phyloP scores from a whole-genome alignment of 208 protist species.

The Leishmania arabica region DNA sequence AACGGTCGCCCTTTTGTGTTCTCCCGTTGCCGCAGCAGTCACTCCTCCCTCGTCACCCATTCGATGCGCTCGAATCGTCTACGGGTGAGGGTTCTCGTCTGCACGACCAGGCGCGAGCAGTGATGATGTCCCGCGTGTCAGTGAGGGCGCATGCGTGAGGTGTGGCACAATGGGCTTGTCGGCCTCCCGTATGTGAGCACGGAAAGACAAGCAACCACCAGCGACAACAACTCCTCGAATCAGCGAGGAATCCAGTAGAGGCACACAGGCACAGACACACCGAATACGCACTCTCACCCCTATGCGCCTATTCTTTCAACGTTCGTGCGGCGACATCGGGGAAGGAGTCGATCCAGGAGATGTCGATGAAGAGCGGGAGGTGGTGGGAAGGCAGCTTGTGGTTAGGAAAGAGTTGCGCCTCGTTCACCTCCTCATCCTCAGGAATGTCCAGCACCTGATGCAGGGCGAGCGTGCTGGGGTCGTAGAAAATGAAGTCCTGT shows the following conservation, averaged over 20 bases:
- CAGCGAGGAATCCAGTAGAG: background rate
- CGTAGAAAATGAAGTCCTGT: constrained; percentile 88
- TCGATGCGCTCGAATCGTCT: background rate
- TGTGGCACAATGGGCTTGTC: background rate
- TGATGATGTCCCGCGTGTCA: background rate
- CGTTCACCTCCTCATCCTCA: constrained; percentile 56
- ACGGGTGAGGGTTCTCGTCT: background rate
- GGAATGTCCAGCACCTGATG: constrained; percentile 83
- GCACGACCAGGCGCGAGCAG: background rate
- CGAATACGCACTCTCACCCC: background rate
- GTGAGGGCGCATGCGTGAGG: background rate
- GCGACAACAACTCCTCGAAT: background rate
- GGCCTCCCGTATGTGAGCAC: background rate
- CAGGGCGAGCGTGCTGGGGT: constrained; percentile 66
- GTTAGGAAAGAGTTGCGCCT: constrained; percentile 64
- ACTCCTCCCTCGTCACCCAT: background rate
- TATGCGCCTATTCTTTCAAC: constrained; percentile 37
- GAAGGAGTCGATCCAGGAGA: constrained; percentile 80
- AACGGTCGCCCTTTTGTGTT: background rate
- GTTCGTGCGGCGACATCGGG: constrained; percentile 61
- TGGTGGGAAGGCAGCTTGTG: constrained; percentile 80
- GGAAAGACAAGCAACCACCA: background rate
- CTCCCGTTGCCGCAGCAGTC: background rate
- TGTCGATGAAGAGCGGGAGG: constrained; percentile 73
- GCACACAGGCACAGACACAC: background rate